Conservation (phyloP, 1,284 basidiomycete species). For the Heliocybe sulcata region DNA sequence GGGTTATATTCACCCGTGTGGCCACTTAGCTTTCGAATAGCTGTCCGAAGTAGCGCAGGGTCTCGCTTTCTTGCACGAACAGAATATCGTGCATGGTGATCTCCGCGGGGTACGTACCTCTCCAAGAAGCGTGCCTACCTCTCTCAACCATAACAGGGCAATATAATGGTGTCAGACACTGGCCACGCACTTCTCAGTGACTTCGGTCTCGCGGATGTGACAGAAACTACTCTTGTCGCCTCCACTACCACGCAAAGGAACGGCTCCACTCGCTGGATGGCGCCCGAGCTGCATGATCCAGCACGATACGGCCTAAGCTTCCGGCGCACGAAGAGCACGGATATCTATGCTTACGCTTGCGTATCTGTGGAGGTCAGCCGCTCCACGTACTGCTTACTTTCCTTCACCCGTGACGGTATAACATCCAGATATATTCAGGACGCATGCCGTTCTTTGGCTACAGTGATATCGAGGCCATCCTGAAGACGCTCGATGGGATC, state of each 20-base stretch:
- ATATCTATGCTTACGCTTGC: conserved; percentile 3
- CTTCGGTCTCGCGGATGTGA: conserved; percentile 3
- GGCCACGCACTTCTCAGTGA: conserved; percentile 1
- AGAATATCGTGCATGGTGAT: conserved; percentile 4
- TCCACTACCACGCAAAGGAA: background rate
- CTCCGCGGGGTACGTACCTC: background rate
- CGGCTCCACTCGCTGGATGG: background rate
- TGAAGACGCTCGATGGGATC: background rate
- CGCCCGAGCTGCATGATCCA: background rate
- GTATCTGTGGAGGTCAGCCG: conserved; percentile 1
- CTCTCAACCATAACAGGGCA: background rate
- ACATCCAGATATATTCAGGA: background rate
- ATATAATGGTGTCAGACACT: conserved; percentile 1
- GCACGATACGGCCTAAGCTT: background rate
- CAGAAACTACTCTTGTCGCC: background rate
- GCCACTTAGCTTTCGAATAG: background rate
- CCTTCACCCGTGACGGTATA: background rate
- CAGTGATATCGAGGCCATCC: background rate
- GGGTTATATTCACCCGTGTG: background rate
- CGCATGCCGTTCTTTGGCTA: background rate
- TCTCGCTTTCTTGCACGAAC: conserved; percentile 1
- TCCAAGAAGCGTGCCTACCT: background rate
- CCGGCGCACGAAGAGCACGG: background rate
- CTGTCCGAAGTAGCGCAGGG: background rate
- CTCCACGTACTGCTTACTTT: background rate